Evolutionary conservation across 164 flowering plant genomes (phyloP), one percentile per base, ranked within the genome.

Genomic region (Macadamia tetraphylla): DNA sequence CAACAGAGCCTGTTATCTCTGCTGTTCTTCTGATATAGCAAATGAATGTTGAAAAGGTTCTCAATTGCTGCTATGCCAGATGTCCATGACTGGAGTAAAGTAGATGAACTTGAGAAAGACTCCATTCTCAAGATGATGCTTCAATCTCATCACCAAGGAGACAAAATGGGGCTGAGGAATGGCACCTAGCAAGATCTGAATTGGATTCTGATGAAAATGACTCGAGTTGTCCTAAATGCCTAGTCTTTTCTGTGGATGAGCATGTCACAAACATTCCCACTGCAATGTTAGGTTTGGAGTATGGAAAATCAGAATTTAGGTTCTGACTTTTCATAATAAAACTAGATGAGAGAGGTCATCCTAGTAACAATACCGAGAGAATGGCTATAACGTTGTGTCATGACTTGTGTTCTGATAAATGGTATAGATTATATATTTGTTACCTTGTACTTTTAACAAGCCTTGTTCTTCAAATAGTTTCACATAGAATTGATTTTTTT

Each of bases 101-200:
- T 17, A 51, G 84, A 87, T 75, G 83, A 67, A 67, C 80, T 92
- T 67, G 95, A 88, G 67, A 78, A 80, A 73, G 72, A 64, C 75
- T 75, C 40, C 77, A 72, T 74, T 77, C 81, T 61, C 64, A 76
- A 73, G 86, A 81, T 63, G 88, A 87, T 75, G 66, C 70, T 67
- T 82, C 86, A 59, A 66, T 80, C 62, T 80, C 81, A 17, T 81
- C 92, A 75, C 99, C 99, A 40, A 97, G 97, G 69, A 86, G 99
- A 75, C 87, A 75, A 73, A 94, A 95, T 81, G 99, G 99, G 59
- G 88, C 85, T 78, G 84, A 87, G 75, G 89, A 85, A 76, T 92
- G 99, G 99, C 91, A 97, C 57, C 71, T 84, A 69, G 80, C 81
- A 64, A 88, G 99, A 82, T 79, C 82, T 56, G 99, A 94, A 78